These are phyloP conservation scores for Pestalotiopsis sp. DNA, from an alignment of 2,329 filamentous ascomycete genomes.

Conservation along the genomic window DNA sequence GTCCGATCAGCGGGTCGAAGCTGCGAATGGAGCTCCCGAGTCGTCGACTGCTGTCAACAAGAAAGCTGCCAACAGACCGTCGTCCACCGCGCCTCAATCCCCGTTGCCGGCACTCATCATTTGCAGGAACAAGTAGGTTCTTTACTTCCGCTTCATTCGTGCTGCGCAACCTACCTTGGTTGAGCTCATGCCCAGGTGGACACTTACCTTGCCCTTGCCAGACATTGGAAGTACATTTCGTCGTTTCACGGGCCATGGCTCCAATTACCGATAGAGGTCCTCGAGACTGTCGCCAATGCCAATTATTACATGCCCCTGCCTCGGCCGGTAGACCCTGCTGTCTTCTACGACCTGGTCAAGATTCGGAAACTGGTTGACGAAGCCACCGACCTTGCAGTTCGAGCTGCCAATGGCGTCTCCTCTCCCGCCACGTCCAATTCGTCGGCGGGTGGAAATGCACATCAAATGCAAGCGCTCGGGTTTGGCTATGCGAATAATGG, in stretches of 20 bases:
- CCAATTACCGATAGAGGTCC: slow-evolving; percentile 74
- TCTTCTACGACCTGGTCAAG: slow-evolving; percentile 83
- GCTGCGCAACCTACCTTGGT: slow-evolving; percentile 12
- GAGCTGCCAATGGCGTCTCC: slow-evolving; percentile 72
- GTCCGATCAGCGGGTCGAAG: slow-evolving; percentile 19
- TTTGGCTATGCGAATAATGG: slow-evolving; percentile 60
- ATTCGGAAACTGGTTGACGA: slow-evolving; percentile 79
- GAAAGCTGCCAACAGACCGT: slow-evolving; percentile 20
- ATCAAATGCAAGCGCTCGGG: slow-evolving; percentile 41
- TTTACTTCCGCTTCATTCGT: background rate
- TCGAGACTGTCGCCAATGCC: slow-evolving; percentile 75
- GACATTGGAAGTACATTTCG: slow-evolving; percentile 84
- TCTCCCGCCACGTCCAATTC: slow-evolving; percentile 61
- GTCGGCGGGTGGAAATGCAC: slow-evolving; percentile 40
- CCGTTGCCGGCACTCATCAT: slow-evolving; percentile 55
- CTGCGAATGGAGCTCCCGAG: slow-evolving; percentile 14
- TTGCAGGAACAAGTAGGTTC: slow-evolving; percentile 68
- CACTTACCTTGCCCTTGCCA: slow-evolving; percentile 32
- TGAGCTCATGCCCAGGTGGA: background rate
- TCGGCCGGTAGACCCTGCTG: slow-evolving; percentile 74
- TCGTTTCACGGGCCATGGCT: slow-evolving; percentile 84
- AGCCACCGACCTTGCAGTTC: slow-evolving; percentile 74
- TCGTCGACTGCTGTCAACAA: slow-evolving; percentile 16
- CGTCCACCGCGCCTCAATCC: slow-evolving; percentile 19
- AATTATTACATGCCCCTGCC: slow-evolving; percentile 79